Evolutionary conservation across 495 filamentous ascomycete species (phyloP), one percentile per base, ranked within the genome.

Genomic region (Venustampulla echinocandica): DNA sequence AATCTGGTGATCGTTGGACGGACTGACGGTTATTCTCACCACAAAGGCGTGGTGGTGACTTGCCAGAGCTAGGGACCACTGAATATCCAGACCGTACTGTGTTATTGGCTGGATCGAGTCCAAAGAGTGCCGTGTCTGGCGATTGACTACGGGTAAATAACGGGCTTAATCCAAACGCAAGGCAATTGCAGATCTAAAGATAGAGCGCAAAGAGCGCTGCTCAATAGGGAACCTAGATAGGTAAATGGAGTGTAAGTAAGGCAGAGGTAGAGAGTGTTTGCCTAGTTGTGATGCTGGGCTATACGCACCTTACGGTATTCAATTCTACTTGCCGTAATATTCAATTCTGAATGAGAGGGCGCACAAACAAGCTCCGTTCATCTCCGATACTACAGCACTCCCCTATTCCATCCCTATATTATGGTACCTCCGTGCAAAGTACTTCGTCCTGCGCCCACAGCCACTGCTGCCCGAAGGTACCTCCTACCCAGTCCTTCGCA

Each of bases 31-130:
- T 44, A 44, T 44, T 44, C 23, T 44, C 42, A 21, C 10, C 25
- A 44, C 42, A 44, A 44, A 44, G 42, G 42, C 32, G 14, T 30
- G 33, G 33, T 22, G 44, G n/a, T n/a, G n/a, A n/a, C n/a, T n/a
- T n/a, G n/a, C n/a, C n/a, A n/a, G n/a, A n/a, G 27, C 20, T 32
- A 27, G 19, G 22, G 14, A 15, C 33, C 11, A 15, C 5, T 2
- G 14, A 4, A 27, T 20, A 35, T 35, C 13, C 33, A 35, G 33
- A 35, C 11, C 33, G 33, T 15, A 35, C 18, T 35, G 10, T 34
- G 17, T 13, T 3, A 44, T 21, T 34, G 25, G 42, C 42, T 36
- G 40, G 20, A n/a, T n/a, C n/a, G 20, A 19, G 20, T 27, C 32
- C 36, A 47, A 42, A 48, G 46, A 48, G 15, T 10, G n/a, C 10